Conservation (phyloP, 176 grass and related monocot genomes). For the Avena atlantica region DNA sequence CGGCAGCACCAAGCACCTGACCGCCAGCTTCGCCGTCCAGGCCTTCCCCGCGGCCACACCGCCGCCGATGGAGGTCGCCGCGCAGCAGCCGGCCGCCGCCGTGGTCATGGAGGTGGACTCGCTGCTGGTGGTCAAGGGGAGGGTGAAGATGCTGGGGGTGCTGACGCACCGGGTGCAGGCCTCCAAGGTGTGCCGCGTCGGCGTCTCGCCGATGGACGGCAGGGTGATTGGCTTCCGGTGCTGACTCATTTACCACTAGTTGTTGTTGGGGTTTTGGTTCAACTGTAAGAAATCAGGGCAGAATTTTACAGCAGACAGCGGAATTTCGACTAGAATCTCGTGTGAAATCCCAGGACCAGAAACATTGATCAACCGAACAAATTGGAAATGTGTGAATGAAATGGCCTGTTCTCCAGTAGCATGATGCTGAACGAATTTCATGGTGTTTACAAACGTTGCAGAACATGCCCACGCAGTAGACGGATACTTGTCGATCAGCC, state of each 20-base stretch:
- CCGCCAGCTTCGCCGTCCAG: conserved; percentile 75
- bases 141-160: conserved; percentile 66
- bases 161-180: conserved; percentile 85
- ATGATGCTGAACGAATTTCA: conserved; percentile 3
- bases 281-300: not conserved
- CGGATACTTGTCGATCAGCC: not conserved
- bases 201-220: conserved; percentile 61
- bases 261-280: not conserved
- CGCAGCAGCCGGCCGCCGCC: not conserved
- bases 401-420: not conserved
- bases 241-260: conserved; percentile 18
- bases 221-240: conserved; percentile 73
- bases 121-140: conserved; percentile 75
- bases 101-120: conserved; percentile 79
- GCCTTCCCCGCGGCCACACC: conserved; percentile 52
- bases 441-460: not conserved
- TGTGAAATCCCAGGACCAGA: not conserved
- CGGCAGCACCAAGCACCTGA: conserved; percentile 63
- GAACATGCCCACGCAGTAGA: not conserved
- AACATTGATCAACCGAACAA: not conserved
- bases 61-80: not conserved
- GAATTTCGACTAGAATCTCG: not conserved
- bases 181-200: conserved; percentile 67
- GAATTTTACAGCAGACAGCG: not conserved
- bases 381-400: not conserved